Conservation (phyloP, 2,329 filamentous ascomycete species). For the Reticulascus tulasneorum region DNA sequence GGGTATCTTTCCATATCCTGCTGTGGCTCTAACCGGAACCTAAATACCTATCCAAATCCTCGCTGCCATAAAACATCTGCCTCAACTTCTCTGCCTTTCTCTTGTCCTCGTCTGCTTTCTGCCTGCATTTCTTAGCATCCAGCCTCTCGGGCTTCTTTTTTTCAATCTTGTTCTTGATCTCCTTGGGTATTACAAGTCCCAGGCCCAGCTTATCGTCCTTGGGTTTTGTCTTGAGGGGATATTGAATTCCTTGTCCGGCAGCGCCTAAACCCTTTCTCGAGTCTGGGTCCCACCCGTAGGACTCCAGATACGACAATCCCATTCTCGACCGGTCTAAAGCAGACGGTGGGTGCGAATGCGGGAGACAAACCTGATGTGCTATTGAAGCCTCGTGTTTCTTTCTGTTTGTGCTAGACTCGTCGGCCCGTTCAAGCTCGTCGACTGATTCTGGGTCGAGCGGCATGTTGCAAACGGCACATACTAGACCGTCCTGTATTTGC, state of each 20-base stretch:
- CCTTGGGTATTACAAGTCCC: slow-evolving; percentile 48
- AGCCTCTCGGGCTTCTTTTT: slow-evolving; percentile 46
- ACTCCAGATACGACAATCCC: slow-evolving; percentile 62
- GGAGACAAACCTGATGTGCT: slow-evolving; percentile 66
- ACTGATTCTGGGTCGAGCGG: slow-evolving; percentile 19
- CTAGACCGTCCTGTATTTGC: too few species aligned
- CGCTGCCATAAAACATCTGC: slow-evolving; percentile 67
- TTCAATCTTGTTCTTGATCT: slow-evolving; percentile 33
- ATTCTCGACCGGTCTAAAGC: slow-evolving; percentile 66
- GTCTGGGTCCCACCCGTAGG: slow-evolving; percentile 73
- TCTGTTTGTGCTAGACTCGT: slow-evolving; percentile 18
- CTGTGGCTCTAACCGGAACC: slow-evolving; percentile 36
- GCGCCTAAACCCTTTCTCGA: slow-evolving; percentile 67
- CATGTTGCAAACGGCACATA: slow-evolving; percentile 33
- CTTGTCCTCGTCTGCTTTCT: slow-evolving; percentile 57
- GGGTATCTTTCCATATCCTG: too few species aligned
- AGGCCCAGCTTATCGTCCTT: slow-evolving; percentile 76
- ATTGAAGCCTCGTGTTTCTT: slow-evolving; percentile 55
- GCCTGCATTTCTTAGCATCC: slow-evolving; percentile 67
- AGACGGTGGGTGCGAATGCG: slow-evolving; percentile 69
- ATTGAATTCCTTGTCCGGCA: slow-evolving; percentile 66
- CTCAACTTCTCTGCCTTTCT: slow-evolving; percentile 60
- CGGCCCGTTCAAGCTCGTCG: slow-evolving; percentile 5
- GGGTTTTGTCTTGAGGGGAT: slow-evolving; percentile 66
- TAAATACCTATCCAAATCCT: slow-evolving; percentile 74